phyloP scores from a whole-genome alignment of 352 stramenopile species.

The Elongisporangium prolatum region DNA sequence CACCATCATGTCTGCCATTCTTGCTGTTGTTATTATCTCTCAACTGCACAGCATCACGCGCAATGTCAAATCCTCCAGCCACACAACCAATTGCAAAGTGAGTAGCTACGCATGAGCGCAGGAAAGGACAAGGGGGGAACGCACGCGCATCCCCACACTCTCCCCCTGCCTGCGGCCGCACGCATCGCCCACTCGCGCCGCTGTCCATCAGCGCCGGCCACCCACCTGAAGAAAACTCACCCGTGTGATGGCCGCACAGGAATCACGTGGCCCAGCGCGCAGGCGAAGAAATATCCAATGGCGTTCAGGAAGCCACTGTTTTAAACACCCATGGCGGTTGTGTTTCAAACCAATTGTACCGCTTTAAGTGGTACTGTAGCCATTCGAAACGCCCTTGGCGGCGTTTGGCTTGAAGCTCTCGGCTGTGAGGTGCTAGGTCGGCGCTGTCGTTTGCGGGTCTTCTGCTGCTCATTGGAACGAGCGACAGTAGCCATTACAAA shows the following conservation, averaged over 20 bases:
- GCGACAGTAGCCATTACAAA: neutral
- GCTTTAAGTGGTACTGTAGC: constrained; percentile 3
- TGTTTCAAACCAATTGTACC: constrained; percentile 7
- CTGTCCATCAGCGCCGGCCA: neutral
- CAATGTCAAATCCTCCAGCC: neutral
- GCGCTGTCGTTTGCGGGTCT: neutral
- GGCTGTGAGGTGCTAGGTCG: neutral
- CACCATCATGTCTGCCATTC: constrained; percentile 57
- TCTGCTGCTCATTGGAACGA: neutral
- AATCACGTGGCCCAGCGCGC: constrained; percentile 21
- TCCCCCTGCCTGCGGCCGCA: neutral
- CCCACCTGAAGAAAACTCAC: constrained; percentile 19
- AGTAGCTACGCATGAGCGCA: neutral
- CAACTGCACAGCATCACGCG: neutral
- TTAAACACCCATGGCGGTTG: neutral
- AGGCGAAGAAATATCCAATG: constrained; percentile 36
- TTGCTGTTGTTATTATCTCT: constrained; percentile 3
- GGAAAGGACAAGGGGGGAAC: too few relatives aligned
- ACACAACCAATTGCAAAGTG: neutral
- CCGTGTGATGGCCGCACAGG: constrained; percentile 1
- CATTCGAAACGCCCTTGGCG: neutral
- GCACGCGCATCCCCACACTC: neutral
- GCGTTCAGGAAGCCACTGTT: neutral
- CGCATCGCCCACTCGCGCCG: neutral
- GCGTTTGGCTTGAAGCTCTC: neutral